Conservation (phyloP, 208 protist species). For the Tritrichomonas foetus region DNA sequence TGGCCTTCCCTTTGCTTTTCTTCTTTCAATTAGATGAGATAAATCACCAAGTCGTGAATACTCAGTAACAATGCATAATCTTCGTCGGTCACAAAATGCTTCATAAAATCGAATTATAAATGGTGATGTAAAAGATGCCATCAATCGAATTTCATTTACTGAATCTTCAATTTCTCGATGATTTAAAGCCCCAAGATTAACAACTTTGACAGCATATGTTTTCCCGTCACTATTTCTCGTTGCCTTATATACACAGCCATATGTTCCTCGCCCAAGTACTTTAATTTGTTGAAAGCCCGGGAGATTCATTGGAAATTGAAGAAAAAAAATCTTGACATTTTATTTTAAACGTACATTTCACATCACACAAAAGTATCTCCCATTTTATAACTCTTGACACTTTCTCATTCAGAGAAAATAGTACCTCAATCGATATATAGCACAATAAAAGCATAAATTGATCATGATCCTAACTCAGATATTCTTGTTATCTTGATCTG, state of each 20-base stretch:
- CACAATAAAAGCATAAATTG: too few relatives aligned
- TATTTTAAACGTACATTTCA: too few relatives aligned
- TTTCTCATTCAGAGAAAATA: too few relatives aligned
- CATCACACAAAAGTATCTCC: too few relatives aligned
- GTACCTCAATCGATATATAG: too few relatives aligned
- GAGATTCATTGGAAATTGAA: too few relatives aligned
- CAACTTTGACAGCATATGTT: conserved; percentile 48
- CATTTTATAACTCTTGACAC: too few relatives aligned
- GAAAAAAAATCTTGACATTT: too few relatives aligned
- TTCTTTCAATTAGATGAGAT: background rate
- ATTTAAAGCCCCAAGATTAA: conserved; percentile 46
- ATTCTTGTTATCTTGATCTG: too few relatives aligned
- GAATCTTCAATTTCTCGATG: conserved; percentile 55
- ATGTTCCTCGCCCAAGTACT: background rate
- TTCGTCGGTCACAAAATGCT: conserved; percentile 60
- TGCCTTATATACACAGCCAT: background rate
- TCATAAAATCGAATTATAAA: conserved; percentile 61
- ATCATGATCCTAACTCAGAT: too few relatives aligned
- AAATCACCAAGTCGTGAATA: conserved; percentile 58
- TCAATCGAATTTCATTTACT: conserved; percentile 64
- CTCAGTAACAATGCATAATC: conserved; percentile 64
- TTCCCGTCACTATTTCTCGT: background rate
- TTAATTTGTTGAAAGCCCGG: too few relatives aligned
- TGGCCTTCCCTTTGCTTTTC: background rate
- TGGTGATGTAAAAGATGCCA: conserved; percentile 58